Base-by-base conservation (phyloP, 2,329 filamentous ascomycete genomes). In the Knoxdaviesia capensis region DNA sequence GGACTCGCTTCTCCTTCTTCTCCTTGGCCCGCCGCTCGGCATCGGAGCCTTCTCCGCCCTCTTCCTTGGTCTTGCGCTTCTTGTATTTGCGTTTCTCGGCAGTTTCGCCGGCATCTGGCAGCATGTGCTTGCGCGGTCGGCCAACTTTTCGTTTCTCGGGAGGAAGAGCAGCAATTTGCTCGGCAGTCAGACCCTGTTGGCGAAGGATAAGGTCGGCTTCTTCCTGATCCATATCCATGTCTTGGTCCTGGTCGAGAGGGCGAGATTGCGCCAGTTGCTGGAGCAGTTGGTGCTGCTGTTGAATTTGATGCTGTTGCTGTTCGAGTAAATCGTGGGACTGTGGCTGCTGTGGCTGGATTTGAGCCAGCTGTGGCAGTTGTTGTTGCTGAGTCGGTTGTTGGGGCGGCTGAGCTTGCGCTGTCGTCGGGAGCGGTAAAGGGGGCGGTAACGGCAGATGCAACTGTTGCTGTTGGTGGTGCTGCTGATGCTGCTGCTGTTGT, bases 21-120 rank as follows among this genome's bases (percentile, higher is more conserved):
- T 73, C 66, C 44, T 64, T 67, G 42, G 64, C 60, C n/a, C 65
- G 59, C 48, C 64, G 64, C 49, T 74, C 70, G n/a, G 60, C 67
- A 48, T 71, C 69, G 6, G 66, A 71, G 3, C 64, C 70, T 48
- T 71, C 69, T 45, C 60, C 64, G 31, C 69, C 71, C 31, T 69
- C 65, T 43, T 73, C 69, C 49, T 63, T 69, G 6, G 66, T 63
- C 51, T 71, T 77, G 42, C 74, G 62, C 43, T 74, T 73, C 48
- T 75, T 78, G 53, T 78, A 79, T 50, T 74, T 77, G 45, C 75
- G 66, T 58, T 79, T 79, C 56, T 77, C 73, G 2, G 67, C 65
- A 44, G 62, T 63, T 38, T 70, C 66, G 1, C 60, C 57, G 6
- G 57, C 62, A n/a, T 68, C 74, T 5, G 71, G 71, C 7, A 69